phyloP scores from a whole-genome alignment of 73 alveolate species.

The Urostyla sp. region DNA sequence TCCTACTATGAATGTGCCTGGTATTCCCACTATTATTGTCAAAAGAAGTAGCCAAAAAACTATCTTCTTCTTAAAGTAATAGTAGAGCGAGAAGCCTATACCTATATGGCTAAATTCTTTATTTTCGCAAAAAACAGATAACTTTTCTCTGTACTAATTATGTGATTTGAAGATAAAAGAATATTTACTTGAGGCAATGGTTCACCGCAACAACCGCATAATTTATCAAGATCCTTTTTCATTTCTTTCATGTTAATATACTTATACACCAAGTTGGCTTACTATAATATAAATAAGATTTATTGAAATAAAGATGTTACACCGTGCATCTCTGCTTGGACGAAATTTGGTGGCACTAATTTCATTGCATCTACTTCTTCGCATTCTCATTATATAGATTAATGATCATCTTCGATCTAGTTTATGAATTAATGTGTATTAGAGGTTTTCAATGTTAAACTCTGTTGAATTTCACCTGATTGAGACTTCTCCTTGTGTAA shows the following conservation, averaged over 20 bases:
- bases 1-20: neutral
- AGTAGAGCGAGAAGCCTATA: constrained; percentile 38
- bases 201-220: constrained; percentile 32
- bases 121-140: too few species aligned
- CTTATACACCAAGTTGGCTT: constrained; percentile 7
- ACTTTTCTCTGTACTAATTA: too few species aligned
- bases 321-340: constrained; percentile 41
- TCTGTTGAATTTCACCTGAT: too few species aligned
- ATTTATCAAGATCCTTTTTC: too few species aligned
- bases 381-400: too few species aligned
- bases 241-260: neutral
- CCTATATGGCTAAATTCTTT: constrained; percentile 17
- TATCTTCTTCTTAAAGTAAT: constrained; percentile 12
- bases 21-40: neutral
- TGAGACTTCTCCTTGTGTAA: too few species aligned
- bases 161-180: too few species aligned
- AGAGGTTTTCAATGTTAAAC: too few species aligned
- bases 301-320: neutral
- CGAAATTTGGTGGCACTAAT: constrained; percentile 26
- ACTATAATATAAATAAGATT: neutral
- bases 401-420: too few species aligned
- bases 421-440: too few species aligned
- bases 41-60: neutral
- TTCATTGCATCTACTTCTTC: too few species aligned
- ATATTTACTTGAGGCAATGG: constrained; percentile 38